Base-by-base conservation (phyloP, 2,329 filamentous ascomycete species). In the Fusarium torulosum region DNA sequence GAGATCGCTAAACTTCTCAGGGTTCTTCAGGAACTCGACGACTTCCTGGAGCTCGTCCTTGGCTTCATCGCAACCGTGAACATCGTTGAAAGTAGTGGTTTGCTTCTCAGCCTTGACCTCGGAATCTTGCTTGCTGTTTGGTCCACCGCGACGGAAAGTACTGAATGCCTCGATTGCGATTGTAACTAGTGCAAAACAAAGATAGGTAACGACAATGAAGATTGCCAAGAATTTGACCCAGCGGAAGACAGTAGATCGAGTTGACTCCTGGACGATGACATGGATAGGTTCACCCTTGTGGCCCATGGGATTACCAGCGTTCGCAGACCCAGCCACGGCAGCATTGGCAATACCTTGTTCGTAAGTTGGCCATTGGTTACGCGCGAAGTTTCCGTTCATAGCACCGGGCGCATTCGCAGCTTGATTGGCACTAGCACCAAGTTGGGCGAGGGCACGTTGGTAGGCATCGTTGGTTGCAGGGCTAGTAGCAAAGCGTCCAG, bases 31-130 rank as follows among this genome's bases (percentile, higher is more conserved):
- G 74, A 99, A 99, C 73, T 99, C 96, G 46, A 99, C 95, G 53
- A 99, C 88, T 79, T 99, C 96, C 79, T 97, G 92, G 6, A 99
- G 87, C 79, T 99, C 96, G 74, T 99, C 96, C 82, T 98, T 99
- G 67, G 96, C 96, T 80, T 99, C 96, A 68, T 98, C 94, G 71
- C 95, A 98, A 52, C 96, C 96, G 76, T 99, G 96, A 8, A 99
- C 96, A 77, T 99, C 96, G 59, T 86, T 86, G 81, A 99, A 99
- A 45, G 92, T 90, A 20, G 94, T 94, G 59, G 88, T 97, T 78
- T 99, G 96, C 72, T 94, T 90, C 78, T 98, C 93, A 9, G 96
- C 91, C 77, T 96, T 95, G 63, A 94, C 94, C 80, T 99, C 94
- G 63, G 91, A 92, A 71, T 89, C 90, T 58, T 90, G 87, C 75